Conservation (phyloP, 306 rosid species). For the Cyclanthera cordifolia region DNA sequence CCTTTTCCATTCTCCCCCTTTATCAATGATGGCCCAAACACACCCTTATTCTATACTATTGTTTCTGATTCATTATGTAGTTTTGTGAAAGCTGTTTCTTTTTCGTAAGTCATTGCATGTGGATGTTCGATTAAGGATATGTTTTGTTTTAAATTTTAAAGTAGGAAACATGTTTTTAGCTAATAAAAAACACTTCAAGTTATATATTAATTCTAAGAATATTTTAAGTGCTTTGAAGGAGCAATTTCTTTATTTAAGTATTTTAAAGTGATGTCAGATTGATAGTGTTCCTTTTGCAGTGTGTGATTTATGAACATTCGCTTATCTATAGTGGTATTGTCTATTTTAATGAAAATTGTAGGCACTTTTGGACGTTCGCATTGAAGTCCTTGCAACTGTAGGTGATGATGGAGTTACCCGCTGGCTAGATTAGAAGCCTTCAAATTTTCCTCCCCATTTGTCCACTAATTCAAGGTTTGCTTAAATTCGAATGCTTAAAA, state of each 20-base stretch:
- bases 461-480: slow-evolving; percentile 26
- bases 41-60: slow-evolving; percentile 13
- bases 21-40: too few species aligned
- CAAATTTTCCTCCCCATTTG: slow-evolving; percentile 1
- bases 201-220: not conserved
- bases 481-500: slow-evolving; percentile 23
- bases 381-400: slow-evolving; percentile 69
- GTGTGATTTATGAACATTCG: not conserved
- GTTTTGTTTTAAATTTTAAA: not conserved
- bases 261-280: not conserved
- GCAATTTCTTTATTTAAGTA: not conserved
- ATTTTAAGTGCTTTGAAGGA: not conserved
- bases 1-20: too few species aligned
- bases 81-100: not conserved
- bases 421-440: slow-evolving; percentile 55
- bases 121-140: not conserved
- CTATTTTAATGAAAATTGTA: slow-evolving; percentile 13
- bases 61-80: slow-evolving; percentile 6
- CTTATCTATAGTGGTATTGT: not conserved
- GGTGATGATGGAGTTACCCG: slow-evolving; percentile 87
- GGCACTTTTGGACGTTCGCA: slow-evolving; percentile 83
- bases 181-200: not conserved
- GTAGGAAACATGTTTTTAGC: not conserved
- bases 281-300: not conserved
- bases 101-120: not conserved